phyloP scores from a whole-genome alignment of 148 eudicot genomes.

The Amaranthus cruentus region DNA sequence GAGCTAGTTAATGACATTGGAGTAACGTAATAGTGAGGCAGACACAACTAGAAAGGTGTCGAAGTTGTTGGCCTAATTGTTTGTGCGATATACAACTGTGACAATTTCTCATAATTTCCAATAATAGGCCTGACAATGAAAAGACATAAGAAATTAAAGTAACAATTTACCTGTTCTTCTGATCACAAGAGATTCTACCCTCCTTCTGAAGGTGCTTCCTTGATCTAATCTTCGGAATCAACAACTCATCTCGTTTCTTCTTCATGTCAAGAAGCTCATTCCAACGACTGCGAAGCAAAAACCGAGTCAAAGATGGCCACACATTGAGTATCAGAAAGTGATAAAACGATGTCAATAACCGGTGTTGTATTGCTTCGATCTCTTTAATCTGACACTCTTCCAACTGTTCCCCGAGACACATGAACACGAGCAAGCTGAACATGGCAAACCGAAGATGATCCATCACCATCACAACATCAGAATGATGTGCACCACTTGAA shows the following conservation, averaged over 20 bases:
- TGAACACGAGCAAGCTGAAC: slow-evolving; percentile 53
- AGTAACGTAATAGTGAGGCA: too few relatives aligned
- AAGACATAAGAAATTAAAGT: too few relatives aligned
- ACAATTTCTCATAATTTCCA: too few relatives aligned
- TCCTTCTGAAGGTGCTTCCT: slow-evolving; percentile 19
- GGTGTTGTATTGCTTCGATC: slow-evolving; percentile 28
- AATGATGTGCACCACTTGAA: neutral
- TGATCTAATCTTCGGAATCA: slow-evolving; percentile 47
- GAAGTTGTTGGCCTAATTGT: too few relatives aligned
- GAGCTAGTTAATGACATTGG: too few relatives aligned
- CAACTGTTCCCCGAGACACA: slow-evolving; percentile 63
- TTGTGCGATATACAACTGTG: too few relatives aligned
- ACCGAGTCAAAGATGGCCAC: slow-evolving; percentile 40
- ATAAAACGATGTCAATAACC: slow-evolving; percentile 22
- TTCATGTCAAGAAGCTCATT: slow-evolving; percentile 30
- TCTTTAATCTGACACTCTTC: slow-evolving; percentile 39
- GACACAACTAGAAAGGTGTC: too few relatives aligned
- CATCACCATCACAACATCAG: slow-evolving; percentile 26
- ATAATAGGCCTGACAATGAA: too few relatives aligned
- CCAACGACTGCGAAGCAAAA: slow-evolving; percentile 44
- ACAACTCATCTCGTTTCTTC: slow-evolving; percentile 26
- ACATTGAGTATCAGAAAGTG: slow-evolving; percentile 36
- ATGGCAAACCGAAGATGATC: slow-evolving; percentile 56
- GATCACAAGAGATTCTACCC: neutral
- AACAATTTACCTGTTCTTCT: neutral